Evolutionary conservation across 176 grass and related monocot species (phyloP).

Genomic region (Bonia amplexicaulis): DNA sequence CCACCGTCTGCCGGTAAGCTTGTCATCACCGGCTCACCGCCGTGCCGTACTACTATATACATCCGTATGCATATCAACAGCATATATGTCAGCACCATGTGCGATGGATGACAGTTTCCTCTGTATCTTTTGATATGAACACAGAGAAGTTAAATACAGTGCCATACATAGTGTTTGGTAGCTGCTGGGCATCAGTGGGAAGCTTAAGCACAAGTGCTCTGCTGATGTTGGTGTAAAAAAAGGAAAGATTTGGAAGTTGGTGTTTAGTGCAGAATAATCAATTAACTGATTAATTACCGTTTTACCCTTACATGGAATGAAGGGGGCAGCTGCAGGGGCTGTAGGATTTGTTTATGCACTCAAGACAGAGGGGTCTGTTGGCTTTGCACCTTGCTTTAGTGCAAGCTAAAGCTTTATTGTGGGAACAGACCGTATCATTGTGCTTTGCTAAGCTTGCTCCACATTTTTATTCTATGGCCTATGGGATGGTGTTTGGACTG

Average conservation of each 20-base stretch:
- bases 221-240: slow-evolving; percentile 39
- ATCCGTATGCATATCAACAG: not conserved
- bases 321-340: not conserved
- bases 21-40: not conserved
- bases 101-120: slow-evolving; percentile 1
- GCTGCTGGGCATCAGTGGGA: not conserved
- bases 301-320: slow-evolving; percentile 14
- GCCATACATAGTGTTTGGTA: not conserved
- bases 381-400: slow-evolving; percentile 49
- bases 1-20: slow-evolving; percentile 62
- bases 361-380: slow-evolving; percentile 42
- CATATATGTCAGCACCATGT: not conserved
- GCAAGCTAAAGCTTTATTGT: slow-evolving; percentile 30
- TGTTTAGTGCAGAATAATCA: slow-evolving; percentile 23
- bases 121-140: slow-evolving; percentile 6
- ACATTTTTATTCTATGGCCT: slow-evolving; percentile 28
- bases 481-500: slow-evolving; percentile 26
- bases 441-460: slow-evolving; percentile 37
- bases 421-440: slow-evolving; percentile 55
- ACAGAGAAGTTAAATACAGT: not conserved
- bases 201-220: slow-evolving; percentile 31
- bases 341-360: slow-evolving; percentile 51
- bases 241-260: slow-evolving; percentile 41
- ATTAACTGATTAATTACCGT: slow-evolving; percentile 3
- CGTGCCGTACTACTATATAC: not conserved